Evolutionary conservation across 495 filamentous ascomycete genomes (phyloP), one percentile per base, ranked within the genome.

Genomic region (Aspergillus bridgeri): DNA sequence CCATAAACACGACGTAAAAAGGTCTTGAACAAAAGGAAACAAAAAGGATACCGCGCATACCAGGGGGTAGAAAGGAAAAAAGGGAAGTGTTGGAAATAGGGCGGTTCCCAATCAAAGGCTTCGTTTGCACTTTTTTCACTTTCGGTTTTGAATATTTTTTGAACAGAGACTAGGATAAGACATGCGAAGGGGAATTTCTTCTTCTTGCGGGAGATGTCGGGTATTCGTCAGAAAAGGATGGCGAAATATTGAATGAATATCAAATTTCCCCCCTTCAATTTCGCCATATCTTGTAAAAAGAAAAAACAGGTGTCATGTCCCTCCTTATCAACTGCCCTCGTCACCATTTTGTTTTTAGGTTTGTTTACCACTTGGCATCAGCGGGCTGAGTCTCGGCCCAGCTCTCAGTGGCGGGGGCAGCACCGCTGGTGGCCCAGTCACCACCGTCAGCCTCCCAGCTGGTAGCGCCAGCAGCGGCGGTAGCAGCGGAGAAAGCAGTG

Each of bases 401-500:
- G 57, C 79, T 77, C 65, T 91, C 87, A 44, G 73, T 82, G 56
- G 80, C 69, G 45, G 73, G 75, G 51, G 83, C 73, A 52, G 74
- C 71, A 53, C 76, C 72, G 77, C 82, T 76, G 81, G 84, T 84
- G 68, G 86, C 85, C 87, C 87, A 89, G 70, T 89, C 86, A 61
- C 79, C 77, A 75, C 83, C 84, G 58, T 88, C 86, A 69, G 85
- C 85, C 73, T 91, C 94, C 94, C 93, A 98, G 75, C 80, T 81
- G 63, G 79, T 75, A 60, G 79, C 83, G 64, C 77, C 84, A 65
- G 83, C 81, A 72, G 86, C 83, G 58, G 78, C 81, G 65, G 73
- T 79, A 58, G 82, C 78, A 69, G 84, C 82, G 69, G 81, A 77
- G 71, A 87, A 87, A 60, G 85, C 77, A 65, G 76, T 69, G 66